Evolutionary conservation across 495 filamentous ascomycete species (phyloP), one percentile per base, ranked within the genome.

Genomic region (Articulospora tetracladia): DNA sequence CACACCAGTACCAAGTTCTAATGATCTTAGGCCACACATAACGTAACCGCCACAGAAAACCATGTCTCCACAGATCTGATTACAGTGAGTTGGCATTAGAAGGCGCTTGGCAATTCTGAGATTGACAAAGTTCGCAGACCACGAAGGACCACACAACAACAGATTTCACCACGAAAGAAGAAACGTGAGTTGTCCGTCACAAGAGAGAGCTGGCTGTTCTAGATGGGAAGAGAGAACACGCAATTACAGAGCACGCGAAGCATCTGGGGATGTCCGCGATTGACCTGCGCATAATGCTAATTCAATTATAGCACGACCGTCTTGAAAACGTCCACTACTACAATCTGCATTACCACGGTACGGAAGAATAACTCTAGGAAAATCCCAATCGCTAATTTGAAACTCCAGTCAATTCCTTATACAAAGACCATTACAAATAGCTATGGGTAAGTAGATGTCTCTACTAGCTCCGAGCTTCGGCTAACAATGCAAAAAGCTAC

Each of bases 341-440:
- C 41, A 47, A 19, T 23, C 7, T n/a, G 15, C 19, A 23, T 47
- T n/a, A 47, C 41, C 19, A 47, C 41, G 20, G 41, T 47, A 23
- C 7, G 41, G 20, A 32, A 32, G 6, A 32, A 19, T n/a, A 4
- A 7, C 4, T n/a, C 20, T 7, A 7, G 7, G 7, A 47, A 47
- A 47, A 3, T 4, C 41, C 17, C 17, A 6, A 47, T n/a, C 4
- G 41, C 41, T 23, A 7, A n/a, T 7, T 23, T 47, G 20, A 47
- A n/a, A 47, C 47, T 19, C 49, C 60, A 26, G 52, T 65, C 20
- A 3, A 53, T 49, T 53, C 59, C 3, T 12, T 17, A 55, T 24
- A 59, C 41, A 17, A 2, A 55, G 10, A 69, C 66, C 12, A 23
- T 62, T 19, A 67, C 60, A 25, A 50, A 58, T 36, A 19, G 17